A percentile compares a stretch with the other conserved stretches of the same genome.
phyloP scores from a whole-genome alignment of 2,329 filamentous ascomycete species.

The Malbranchea cinnamomea region DNA sequence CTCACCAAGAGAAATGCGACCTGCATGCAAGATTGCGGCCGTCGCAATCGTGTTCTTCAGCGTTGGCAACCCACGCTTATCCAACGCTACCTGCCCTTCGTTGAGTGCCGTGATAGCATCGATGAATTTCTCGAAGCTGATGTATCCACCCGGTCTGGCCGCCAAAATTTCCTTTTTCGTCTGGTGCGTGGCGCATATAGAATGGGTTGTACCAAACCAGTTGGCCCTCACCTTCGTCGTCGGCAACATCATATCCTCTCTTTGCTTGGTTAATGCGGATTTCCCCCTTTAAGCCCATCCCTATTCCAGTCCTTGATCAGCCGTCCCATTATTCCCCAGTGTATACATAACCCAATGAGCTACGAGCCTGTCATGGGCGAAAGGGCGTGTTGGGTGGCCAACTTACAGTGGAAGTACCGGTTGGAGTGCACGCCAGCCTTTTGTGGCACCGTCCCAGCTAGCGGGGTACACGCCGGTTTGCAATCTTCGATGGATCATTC shows the following conservation, averaged over 20 bases:
- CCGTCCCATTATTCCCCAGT: too few species aligned
- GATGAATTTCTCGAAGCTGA: slow-evolving; percentile 92
- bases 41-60: slow-evolving; percentile 81
- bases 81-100: slow-evolving; percentile 56
- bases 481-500: slow-evolving; percentile 51
- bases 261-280: slow-evolving; percentile 86
- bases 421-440: slow-evolving; percentile 90
- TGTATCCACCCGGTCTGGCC: slow-evolving; percentile 86
- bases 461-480: slow-evolving; percentile 85
- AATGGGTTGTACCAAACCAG: slow-evolving; percentile 86
- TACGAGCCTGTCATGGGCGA: too few species aligned
- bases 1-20: slow-evolving; percentile 72
- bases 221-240: slow-evolving; percentile 53
- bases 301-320: too few species aligned
- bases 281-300: slow-evolving; percentile 71
- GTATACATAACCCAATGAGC: too few species aligned
- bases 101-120: slow-evolving; percentile 72
- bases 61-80: slow-evolving; percentile 68
- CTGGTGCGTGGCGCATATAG: slow-evolving; percentile 88
- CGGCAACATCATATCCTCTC: slow-evolving; percentile 86
- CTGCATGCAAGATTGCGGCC: slow-evolving; percentile 80
- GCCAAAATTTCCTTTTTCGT: slow-evolving; percentile 87
- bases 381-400: slow-evolving; percentile 1
- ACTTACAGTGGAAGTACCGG: slow-evolving; percentile 76
- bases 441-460: slow-evolving; percentile 85